These are phyloP conservation scores for Aureobasidium leucospermi DNA, from an alignment of 2,329 filamentous ascomycete genomes.

Conservation along the genomic window DNA sequence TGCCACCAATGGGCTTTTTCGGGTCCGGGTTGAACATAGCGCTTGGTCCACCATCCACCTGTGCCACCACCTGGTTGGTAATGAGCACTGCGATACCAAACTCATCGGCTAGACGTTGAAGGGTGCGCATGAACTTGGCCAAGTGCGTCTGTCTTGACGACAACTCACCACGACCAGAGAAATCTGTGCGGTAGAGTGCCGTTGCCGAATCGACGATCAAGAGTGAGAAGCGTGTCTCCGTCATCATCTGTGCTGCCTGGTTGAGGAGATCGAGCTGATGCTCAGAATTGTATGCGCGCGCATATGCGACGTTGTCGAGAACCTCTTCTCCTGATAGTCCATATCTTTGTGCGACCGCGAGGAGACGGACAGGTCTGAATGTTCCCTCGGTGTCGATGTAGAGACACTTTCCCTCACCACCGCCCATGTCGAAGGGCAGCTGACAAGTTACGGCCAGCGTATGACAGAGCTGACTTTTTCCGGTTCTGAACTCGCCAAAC, in stretches of 20 bases:
- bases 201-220: conserved; percentile 95
- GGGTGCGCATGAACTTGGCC: conserved; percentile 78
- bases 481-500: conserved; percentile 95
- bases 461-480: conserved; percentile 98
- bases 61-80: conserved; percentile 96
- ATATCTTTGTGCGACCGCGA: conserved; percentile 89
- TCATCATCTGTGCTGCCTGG: conserved; percentile 98
- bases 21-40: conserved; percentile 99
- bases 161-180: conserved; percentile 90
- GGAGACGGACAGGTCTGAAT: conserved; percentile 79
- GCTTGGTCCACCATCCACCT: conserved; percentile 91
- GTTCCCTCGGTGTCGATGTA: conserved; percentile 99
- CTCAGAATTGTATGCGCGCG: conserved; percentile 95
- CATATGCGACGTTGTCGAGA: conserved; percentile 96
- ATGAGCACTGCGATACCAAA: conserved; percentile 98
- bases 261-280: conserved; percentile 93
- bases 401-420: conserved; percentile 93
- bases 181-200: conserved; percentile 90
- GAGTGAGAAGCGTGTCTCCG: conserved; percentile 92
- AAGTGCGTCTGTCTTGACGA: conserved; percentile 87
- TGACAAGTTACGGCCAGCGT: conserved; percentile 98
- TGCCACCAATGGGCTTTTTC: conserved; percentile 97
- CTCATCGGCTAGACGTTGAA: conserved; percentile 67
- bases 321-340: conserved; percentile 95
- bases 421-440: conserved; percentile 96